Conservation (phyloP, 2,329 filamentous ascomycete species). For the Phaeosphaeria sp. region DNA sequence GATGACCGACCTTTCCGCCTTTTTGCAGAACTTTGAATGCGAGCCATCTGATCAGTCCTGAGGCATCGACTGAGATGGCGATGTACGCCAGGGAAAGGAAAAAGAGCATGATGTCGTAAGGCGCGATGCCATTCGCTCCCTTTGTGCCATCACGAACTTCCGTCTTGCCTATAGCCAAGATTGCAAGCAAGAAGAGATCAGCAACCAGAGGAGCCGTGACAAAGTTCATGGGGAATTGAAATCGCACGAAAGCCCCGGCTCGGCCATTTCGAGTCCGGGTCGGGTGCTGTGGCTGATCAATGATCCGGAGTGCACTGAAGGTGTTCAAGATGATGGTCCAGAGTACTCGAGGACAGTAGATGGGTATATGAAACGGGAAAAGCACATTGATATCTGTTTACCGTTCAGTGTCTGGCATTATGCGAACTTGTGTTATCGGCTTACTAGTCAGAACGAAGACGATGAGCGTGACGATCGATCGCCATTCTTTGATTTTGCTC, state of each 20-base stretch:
- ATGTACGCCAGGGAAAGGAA: constrained; percentile 78
- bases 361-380: constrained; percentile 70
- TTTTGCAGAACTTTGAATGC: constrained; percentile 74
- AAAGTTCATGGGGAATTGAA: constrained; percentile 71
- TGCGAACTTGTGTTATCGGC: constrained; percentile 39
- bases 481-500: constrained; percentile 66
- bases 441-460: constrained; percentile 74
- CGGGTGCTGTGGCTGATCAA: constrained; percentile 50
- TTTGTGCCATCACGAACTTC: constrained; percentile 74
- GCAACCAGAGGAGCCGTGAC: constrained; percentile 74
- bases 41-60: constrained; percentile 72
- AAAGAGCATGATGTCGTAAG: constrained; percentile 76
- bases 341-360: constrained; percentile 63
- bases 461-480: constrained; percentile 73
- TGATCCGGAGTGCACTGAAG: constrained; percentile 60
- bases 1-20: constrained; percentile 70
- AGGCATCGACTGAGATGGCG: constrained; percentile 78
- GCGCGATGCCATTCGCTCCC: constrained; percentile 69
- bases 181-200: constrained; percentile 74
- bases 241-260: constrained; percentile 53
- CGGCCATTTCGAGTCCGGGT: constrained; percentile 31
- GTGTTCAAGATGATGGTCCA: constrained; percentile 54
- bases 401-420: not conserved
- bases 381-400: constrained; percentile 70
- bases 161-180: constrained; percentile 68